These are phyloP conservation scores for Pseudotsuga menziesii DNA, from an alignment of 75 land plant genomes.

Conservation along the genomic window DNA sequence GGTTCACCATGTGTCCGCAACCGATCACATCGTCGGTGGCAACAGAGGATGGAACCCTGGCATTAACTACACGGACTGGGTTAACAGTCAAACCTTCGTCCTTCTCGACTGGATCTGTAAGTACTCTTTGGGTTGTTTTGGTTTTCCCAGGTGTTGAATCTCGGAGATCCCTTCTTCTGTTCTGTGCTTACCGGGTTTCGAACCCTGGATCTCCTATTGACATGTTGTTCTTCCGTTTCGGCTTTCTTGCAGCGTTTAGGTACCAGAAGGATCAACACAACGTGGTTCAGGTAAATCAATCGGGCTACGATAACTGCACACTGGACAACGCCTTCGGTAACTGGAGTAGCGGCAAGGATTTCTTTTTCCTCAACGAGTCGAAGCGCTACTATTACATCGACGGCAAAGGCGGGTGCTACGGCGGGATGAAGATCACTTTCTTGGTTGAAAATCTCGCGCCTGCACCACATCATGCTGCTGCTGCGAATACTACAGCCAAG, in stretches of 20 bases:
- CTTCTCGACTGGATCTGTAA: conserved; percentile 56
- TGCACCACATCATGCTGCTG: conserved; percentile 11
- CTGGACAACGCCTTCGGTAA: conserved; percentile 39
- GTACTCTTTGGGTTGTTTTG: not conserved
- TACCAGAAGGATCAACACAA: conserved; percentile 53
- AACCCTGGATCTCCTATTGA: too few species aligned
- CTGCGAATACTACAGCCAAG: not conserved
- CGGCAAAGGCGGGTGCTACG: conserved; percentile 42
- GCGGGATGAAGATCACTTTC: conserved; percentile 57
- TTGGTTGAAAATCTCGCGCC: conserved; percentile 30
- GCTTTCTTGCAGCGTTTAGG: conserved; percentile 44
- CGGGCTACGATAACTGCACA: conserved; percentile 71
- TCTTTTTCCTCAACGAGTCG: conserved; percentile 36
- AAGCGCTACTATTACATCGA: conserved; percentile 57
- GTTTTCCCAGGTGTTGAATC: not conserved
- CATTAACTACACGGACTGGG: conserved; percentile 60
- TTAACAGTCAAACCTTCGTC: conserved; percentile 55
- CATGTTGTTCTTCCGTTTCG: not conserved
- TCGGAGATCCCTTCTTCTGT: not conserved
- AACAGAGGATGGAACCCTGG: conserved; percentile 60
- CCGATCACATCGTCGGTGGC: conserved; percentile 70
- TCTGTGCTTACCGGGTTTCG: too few species aligned
- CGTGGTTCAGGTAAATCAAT: conserved; percentile 62
- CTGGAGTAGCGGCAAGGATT: conserved; percentile 72
- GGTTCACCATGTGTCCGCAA: conserved; percentile 24